Evolutionary conservation across 164 flowering plant species (phyloP).

Genomic region (Piper longum): DNA sequence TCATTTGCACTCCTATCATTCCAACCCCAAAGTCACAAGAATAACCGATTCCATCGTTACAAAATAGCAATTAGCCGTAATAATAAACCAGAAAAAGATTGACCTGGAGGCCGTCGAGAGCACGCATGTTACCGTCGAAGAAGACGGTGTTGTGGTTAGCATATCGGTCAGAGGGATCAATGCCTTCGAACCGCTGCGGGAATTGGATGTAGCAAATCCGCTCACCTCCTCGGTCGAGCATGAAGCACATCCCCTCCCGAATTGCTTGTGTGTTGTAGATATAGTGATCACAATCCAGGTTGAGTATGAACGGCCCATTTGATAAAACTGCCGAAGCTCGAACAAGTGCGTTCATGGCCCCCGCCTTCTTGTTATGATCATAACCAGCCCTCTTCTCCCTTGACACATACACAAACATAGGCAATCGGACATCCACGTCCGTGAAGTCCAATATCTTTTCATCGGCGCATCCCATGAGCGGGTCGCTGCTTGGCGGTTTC

Average conservation of each 20-base stretch:
- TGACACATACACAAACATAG: constrained; percentile 23
- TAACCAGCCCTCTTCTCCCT: constrained; percentile 24
- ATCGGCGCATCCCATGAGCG: constrained; percentile 20
- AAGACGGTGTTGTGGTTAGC: constrained; percentile 81
- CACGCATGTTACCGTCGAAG: constrained; percentile 82
- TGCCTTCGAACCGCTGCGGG: constrained; percentile 80
- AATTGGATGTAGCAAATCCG: constrained; percentile 68
- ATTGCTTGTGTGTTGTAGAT: constrained; percentile 55
- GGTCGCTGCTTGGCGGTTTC: constrained; percentile 51
- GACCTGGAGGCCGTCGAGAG: constrained; percentile 77
- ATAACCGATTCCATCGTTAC: too few species aligned
- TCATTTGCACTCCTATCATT: too few species aligned
- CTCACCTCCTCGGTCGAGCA: constrained; percentile 82
- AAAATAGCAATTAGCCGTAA: not conserved
- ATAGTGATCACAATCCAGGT: constrained; percentile 75
- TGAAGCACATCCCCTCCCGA: constrained; percentile 77
- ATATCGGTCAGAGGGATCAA: constrained; percentile 74
- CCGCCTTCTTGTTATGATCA: constrained; percentile 69
- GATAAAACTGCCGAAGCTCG: constrained; percentile 59
- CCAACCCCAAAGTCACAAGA: too few species aligned
- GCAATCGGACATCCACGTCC: constrained; percentile 20
- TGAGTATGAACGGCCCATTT: constrained; percentile 71
- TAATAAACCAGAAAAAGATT: not conserved
- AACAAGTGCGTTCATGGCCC: constrained; percentile 75
- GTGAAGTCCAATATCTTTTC: constrained; percentile 20